These are phyloP conservation scores for Leishmania aethiopica DNA, from an alignment of 208 protist genomes.

Conservation along the genomic window DNA sequence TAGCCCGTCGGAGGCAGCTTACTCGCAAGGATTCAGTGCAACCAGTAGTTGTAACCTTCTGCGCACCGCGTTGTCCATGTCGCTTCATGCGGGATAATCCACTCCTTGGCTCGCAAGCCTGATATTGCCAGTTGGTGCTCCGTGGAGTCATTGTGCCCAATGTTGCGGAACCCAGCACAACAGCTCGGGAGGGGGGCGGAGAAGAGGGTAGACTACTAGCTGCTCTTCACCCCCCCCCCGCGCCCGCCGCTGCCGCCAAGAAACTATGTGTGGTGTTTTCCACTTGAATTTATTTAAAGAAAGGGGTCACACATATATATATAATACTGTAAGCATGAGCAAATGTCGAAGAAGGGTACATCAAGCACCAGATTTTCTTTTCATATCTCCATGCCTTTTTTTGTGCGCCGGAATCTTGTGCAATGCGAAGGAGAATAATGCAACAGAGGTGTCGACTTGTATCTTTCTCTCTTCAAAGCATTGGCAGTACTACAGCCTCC, in stretches of 20 bases:
- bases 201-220: background rate
- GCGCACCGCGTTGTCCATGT: background rate
- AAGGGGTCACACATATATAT: background rate
- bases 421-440: background rate
- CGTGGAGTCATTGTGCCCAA: background rate
- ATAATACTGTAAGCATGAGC: background rate
- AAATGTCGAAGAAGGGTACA: background rate
- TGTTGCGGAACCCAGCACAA: background rate
- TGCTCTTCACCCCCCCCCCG: background rate
- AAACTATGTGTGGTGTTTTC: background rate
- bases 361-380: background rate
- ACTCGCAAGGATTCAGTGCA: background rate
- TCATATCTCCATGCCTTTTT: background rate
- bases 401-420: background rate
- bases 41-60: background rate
- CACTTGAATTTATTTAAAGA: background rate
- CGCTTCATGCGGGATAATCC: background rate
- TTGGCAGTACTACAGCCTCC: background rate
- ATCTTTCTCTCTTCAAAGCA: background rate
- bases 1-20: background rate
- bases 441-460: background rate
- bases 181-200: background rate
- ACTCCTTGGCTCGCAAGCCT: background rate
- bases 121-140: background rate
- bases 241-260: background rate